These are phyloP conservation scores for Phytophthora sojae DNA, from an alignment of 352 stramenopile species.

Conservation along the genomic window DNA sequence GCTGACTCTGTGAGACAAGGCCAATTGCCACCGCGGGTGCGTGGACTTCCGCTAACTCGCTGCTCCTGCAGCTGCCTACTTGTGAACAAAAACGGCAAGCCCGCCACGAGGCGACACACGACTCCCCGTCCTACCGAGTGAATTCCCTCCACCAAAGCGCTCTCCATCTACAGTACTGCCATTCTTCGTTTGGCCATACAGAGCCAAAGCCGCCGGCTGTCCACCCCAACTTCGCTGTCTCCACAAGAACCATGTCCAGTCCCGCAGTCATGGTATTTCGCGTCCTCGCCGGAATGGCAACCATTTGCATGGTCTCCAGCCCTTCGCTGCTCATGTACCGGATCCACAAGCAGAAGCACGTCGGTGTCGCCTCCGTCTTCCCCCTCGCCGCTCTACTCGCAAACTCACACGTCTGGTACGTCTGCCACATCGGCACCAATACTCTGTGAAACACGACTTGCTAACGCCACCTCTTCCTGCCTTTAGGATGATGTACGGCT, in stretches of 20 bases:
- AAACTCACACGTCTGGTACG: constrained; percentile 54
- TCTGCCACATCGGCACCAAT: constrained; percentile 19
- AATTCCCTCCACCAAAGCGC: background rate
- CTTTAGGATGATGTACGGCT: constrained; percentile 56
- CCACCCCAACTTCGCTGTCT: background rate
- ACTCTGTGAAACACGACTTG: constrained; percentile 18
- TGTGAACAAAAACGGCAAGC: constrained; percentile 21
- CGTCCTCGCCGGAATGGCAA: constrained; percentile 41
- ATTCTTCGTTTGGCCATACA: constrained; percentile 28
- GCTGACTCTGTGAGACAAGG: constrained; percentile 30
- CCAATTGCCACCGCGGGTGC: constrained; percentile 16
- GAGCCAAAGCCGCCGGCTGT: constrained; percentile 1
- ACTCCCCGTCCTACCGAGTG: constrained; percentile 10
- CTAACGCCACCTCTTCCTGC: constrained; percentile 32
- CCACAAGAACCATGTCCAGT: constrained; percentile 23
- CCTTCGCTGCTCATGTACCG: constrained; percentile 47
- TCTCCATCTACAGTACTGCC: constrained; percentile 4
- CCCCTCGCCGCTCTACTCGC: constrained; percentile 50
- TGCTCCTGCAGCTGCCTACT: constrained; percentile 23
- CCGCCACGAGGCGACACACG: constrained; percentile 14
- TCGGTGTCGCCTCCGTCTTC: constrained; percentile 48
- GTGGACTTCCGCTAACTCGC: constrained; percentile 18
- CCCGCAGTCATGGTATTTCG: constrained; percentile 36
- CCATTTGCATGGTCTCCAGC: constrained; percentile 54
- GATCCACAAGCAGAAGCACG: constrained; percentile 51